These are phyloP conservation scores for Allium cepa DNA, from an alignment of 106 monocot genomes.

Conservation along the genomic window DNA sequence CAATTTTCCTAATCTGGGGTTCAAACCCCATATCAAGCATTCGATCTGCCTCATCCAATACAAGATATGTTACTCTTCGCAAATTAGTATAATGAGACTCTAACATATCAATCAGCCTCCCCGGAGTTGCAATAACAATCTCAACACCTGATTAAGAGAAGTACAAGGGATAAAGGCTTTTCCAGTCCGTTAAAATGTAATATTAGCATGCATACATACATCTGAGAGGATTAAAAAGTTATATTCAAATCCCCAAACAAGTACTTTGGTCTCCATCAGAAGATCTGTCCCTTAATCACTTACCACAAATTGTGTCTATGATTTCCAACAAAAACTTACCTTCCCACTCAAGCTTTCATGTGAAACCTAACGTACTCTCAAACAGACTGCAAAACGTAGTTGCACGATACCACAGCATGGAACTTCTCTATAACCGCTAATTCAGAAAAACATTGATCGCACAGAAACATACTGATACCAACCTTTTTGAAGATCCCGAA, in stretches of 20 bases:
- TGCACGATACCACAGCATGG: background rate
- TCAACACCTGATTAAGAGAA: constrained; percentile 74
- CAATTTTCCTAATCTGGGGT: constrained; percentile 95
- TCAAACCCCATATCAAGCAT: constrained; percentile 99
- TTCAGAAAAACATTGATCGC: background rate
- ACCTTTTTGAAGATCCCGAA: constrained; percentile 99
- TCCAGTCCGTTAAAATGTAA: constrained; percentile 8
- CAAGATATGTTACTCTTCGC: constrained; percentile 92
- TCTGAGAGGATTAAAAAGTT: constrained; percentile 4
- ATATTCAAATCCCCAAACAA: background rate
- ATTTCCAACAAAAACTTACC: background rate
- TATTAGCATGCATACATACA: background rate
- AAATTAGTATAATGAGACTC: constrained; percentile 97
- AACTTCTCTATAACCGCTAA: background rate
- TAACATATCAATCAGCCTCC: constrained; percentile 97
- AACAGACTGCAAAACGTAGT: background rate
- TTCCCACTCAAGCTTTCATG: background rate
- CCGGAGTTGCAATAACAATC: constrained; percentile 97
- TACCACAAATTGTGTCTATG: background rate
- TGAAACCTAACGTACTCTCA: background rate
- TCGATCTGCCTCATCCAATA: constrained; percentile 97
- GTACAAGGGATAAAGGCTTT: constrained; percentile 1
- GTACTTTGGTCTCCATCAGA: background rate
- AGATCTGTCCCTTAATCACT: constrained; percentile 6
- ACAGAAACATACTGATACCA: constrained; percentile 2